phyloP scores from a whole-genome alignment of 805 yeast genomes.

The Candida bentonensis region DNA sequence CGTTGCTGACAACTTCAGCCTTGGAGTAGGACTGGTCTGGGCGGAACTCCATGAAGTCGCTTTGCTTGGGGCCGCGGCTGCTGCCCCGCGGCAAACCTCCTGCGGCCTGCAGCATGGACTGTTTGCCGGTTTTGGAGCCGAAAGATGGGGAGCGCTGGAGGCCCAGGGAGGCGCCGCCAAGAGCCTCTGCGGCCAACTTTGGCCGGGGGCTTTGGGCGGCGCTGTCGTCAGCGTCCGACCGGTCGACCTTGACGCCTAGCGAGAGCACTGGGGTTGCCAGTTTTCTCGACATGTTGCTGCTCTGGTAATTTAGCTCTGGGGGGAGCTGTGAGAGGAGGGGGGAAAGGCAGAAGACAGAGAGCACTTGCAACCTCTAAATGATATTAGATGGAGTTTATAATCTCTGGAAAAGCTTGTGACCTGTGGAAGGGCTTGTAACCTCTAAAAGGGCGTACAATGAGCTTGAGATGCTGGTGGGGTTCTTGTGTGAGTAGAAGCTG shows the following conservation, averaged over 20 bases:
- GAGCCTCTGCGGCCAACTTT: too few relatives aligned
- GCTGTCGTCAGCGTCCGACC: background rate
- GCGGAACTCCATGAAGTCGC: background rate
- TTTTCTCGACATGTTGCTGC: background rate
- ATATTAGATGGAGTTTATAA: too few relatives aligned
- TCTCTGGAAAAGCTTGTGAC: too few relatives aligned
- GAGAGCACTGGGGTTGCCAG: background rate
- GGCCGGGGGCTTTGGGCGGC: background rate
- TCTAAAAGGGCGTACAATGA: too few relatives aligned
- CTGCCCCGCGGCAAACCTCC: background rate
- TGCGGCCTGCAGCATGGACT: constrained; percentile 1
- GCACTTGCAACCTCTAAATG: too few relatives aligned
- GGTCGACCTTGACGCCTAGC: background rate
- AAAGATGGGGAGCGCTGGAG: background rate
- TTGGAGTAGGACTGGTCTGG: constrained; percentile 18
- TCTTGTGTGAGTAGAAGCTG: too few relatives aligned
- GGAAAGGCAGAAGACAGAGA: too few relatives aligned
- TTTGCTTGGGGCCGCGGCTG: background rate
- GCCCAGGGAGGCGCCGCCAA: too few relatives aligned
- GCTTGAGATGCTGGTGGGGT: too few relatives aligned
- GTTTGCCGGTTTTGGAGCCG: background rate
- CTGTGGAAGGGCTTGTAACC: too few relatives aligned
- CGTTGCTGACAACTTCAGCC: constrained; percentile 57
- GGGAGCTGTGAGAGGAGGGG: too few relatives aligned
- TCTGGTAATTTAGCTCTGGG: too few relatives aligned